Base-by-base conservation (phyloP, 495 filamentous ascomycete genomes). In the Aspergillus coremiiformis region DNA sequence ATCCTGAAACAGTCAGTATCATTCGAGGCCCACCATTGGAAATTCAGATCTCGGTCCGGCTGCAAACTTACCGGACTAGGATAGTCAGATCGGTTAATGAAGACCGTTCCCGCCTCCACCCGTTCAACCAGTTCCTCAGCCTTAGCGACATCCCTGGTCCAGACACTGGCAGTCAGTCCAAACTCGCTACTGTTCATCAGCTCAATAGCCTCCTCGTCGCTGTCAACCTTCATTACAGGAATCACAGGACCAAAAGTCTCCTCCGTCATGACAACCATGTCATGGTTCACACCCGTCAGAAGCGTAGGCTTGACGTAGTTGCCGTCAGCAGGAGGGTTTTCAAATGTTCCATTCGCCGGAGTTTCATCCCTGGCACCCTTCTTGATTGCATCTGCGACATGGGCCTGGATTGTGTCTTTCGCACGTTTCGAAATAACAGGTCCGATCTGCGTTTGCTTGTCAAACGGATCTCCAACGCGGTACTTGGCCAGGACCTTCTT, bases 201-300 rank as follows among this genome's bases (percentile, higher is more conserved):
- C 46, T 71, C 58, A 45, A 96, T 67, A 4, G 91, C 90, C 60
- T 96, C 87, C 12, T 78, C 78, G 57, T 97, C 92, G 46, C 73
- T 69, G 39, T 82, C 78, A 49, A 96, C 90, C 62, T 86, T 89
- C 86, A 90, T 90, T 1, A 97, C 78, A 21, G 90, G 85, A 57
- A 95, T 91, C 20, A 94, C 79, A 0, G 92, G 92, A 4, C 92
- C 92, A 58, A 97, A 97, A 0, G 91, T 95, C 72, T 97, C 92
- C 45, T 95, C 88, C 23, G 68, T 89, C 90, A 96, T 95, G 33
- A 94, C 80, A 7, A 64, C 66, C 90, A 96, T 96, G 52, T 70
- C 73, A 61, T 95, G 91, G 42, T 80, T 83, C 33, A 89, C 86
- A 57, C 82, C 75, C 17, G 80, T 85, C 39, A 96, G 73, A 45